Evolutionary conservation across 1,139 yeast genomes (phyloP), one percentile per base, ranked within the genome.

Genomic region (Zygotorulaspora mrakii): DNA sequence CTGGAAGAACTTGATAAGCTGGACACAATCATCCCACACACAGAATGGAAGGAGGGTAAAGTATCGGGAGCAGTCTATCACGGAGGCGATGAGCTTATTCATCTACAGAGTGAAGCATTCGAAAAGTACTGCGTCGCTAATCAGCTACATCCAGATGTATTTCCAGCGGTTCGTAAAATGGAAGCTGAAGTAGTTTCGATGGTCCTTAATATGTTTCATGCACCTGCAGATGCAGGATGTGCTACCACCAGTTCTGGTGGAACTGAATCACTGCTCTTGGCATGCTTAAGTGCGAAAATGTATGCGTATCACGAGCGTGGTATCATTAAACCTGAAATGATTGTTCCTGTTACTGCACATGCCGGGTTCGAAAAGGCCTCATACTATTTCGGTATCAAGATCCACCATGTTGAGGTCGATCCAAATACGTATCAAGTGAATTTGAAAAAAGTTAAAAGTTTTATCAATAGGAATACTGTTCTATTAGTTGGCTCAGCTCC

Each of bases 201-300:
- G 97, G 94, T 85, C 6, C 69, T 91, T 48, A 74, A 72, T 16
- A 57, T 88, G 53, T 91, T 83, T 67, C 74, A 89, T 62, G 94
- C 94, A 2, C 82, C 83, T 1, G 61, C 62, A 16, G 53, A 50
- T 10, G 59, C 73, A 0, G 87, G 82, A 0, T 86, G 94, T 58
- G 97, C 97, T 10, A 79, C 94, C n/a, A 76, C 94, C 0, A 82
- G 96, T 1, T 81, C 94, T 2, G 98, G 98, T n/a, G 98, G 98
- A 18, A 88, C 98, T 0, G 98, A 91, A 61, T 88, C 96, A 1
- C 66, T 91, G 37, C 65, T 91, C 33, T 69, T 91, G 55, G 79
- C 97, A 0, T 89, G 96, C 41, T 69, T 91, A 38, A 80, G 96
- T 14, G 97, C 97, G 0, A 71, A 77, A 39, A 68, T 73, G 55